phyloP scores from a whole-genome alignment of 2,329 filamentous ascomycete species.

The Tolypocladium ovalisporum region DNA sequence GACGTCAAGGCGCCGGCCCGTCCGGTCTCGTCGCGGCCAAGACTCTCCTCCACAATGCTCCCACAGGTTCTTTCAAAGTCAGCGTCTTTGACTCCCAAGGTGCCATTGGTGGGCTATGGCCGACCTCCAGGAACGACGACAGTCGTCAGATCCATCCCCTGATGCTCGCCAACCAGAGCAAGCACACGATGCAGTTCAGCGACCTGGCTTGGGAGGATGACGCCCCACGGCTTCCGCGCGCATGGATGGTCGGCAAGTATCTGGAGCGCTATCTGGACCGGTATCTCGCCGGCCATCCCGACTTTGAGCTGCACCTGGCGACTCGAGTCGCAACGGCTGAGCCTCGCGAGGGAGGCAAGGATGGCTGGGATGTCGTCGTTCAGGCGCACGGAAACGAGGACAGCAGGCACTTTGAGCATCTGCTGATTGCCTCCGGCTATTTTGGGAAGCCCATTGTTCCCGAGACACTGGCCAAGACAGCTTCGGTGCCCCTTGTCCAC shows the following conservation, averaged over 20 bases:
- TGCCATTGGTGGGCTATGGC: constrained; percentile 72
- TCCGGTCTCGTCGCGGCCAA: constrained; percentile 63
- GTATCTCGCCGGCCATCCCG: constrained; percentile 36
- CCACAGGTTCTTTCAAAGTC: constrained; percentile 48
- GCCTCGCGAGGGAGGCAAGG: constrained; percentile 16
- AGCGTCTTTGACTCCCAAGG: constrained; percentile 58
- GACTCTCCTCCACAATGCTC: constrained; percentile 52
- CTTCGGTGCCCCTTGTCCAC: constrained; percentile 46
- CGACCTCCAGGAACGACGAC: constrained; percentile 36
- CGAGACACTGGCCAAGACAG: constrained; percentile 22
- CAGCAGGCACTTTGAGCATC: constrained; percentile 52
- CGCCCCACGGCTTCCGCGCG: constrained; percentile 58
- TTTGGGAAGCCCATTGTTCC: constrained; percentile 53
- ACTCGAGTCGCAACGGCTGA: constrained; percentile 32
- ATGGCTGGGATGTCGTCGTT: constrained; percentile 30
- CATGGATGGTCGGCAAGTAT: constrained; percentile 68
- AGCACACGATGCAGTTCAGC: constrained; percentile 62
- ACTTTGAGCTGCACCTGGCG: constrained; percentile 36
- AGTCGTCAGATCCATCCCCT: constrained; percentile 49
- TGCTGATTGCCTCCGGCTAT: constrained; percentile 67
- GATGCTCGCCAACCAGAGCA: constrained; percentile 65
- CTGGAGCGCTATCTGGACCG: constrained; percentile 50
- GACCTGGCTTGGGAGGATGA: constrained; percentile 59
- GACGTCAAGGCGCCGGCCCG: constrained; percentile 49
- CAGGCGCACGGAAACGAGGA: constrained; percentile 23